Conservation (phyloP, 495 filamentous ascomycete genomes). For the Hypoxylon crocopeplum region DNA sequence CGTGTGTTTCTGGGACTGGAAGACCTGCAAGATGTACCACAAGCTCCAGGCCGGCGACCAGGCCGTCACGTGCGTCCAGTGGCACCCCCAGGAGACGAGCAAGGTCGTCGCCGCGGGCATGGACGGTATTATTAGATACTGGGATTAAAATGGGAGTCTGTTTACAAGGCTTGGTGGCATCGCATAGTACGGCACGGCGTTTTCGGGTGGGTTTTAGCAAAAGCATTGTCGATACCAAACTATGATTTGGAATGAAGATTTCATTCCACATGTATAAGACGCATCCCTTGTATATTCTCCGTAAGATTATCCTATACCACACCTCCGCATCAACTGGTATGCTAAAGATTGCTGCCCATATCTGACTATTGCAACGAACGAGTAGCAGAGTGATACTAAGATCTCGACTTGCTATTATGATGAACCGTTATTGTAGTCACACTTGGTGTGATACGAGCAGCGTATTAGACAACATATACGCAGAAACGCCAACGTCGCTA, state of each 20-base stretch:
- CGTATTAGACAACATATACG: no score
- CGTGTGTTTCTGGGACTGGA: conserved; percentile 98
- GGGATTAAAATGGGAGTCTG: conserved; percentile 71
- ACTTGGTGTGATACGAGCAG: no score
- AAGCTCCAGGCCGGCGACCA: conserved; percentile 85
- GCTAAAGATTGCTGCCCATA: no score
- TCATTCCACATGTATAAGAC: background rate
- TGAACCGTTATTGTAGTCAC: no score
- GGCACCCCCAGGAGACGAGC: conserved; percentile 94
- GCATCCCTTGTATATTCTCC: background rate
- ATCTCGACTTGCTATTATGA: no score
- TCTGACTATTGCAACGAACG: no score
- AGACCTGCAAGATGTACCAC: conserved; percentile 97
- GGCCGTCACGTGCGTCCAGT: conserved; percentile 81
- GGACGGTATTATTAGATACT: conserved; percentile 89
- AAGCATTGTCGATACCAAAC: conserved; percentile 33
- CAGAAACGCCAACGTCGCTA: no score
- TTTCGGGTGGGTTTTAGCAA: conserved; percentile 5
- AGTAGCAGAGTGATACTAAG: no score
- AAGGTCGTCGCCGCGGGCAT: conserved; percentile 91
- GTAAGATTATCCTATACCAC: no score
- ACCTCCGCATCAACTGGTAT: no score
- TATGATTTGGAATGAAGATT: conserved; percentile 18
- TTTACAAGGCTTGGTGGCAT: conserved; percentile 4
- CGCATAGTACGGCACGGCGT: conserved; percentile 19